Percentiles rank a stretch among this genome's conserved stretches.
Evolutionary conservation across 108 stramenopile species (phyloP).

Genomic region (Fragilariopsis cylindrus): DNA sequence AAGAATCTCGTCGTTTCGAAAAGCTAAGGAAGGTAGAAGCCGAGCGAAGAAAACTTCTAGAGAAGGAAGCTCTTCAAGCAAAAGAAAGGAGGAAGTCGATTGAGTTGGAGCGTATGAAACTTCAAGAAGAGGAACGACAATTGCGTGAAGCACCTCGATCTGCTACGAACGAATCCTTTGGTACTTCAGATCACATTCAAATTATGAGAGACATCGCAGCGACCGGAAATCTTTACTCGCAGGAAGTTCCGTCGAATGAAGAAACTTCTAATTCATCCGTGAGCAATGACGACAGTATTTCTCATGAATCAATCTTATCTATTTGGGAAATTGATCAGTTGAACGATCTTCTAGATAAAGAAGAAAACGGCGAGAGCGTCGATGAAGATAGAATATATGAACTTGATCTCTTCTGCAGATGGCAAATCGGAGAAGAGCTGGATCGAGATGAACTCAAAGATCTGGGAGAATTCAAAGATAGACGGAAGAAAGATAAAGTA

Average conservation of each 20-base stretch:
- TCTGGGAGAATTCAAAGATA: conserved; percentile 1
- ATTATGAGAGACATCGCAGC: background rate
- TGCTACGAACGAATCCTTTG: background rate
- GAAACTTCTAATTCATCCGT: background rate
- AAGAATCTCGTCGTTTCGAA: background rate
- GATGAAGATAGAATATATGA: conserved; percentile 25
- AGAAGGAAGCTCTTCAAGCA: conserved; percentile 6
- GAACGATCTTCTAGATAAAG: conserved; percentile 18
- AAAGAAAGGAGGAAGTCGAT: background rate
- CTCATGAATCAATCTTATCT: conserved; percentile 2
- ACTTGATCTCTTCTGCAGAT: conserved; percentile 24
- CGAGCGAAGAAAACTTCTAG: background rate
- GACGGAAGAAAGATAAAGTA: background rate
- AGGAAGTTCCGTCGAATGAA: background rate
- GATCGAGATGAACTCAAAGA: conserved; percentile 20
- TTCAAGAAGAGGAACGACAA: background rate
- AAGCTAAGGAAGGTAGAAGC: background rate
- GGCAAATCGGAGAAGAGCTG: conserved; percentile 19
- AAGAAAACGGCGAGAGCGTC: conserved; percentile 26
- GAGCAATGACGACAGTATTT: background rate
- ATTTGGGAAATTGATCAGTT: conserved; percentile 20
- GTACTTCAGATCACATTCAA: too few relatives aligned
- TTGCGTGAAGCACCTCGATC: background rate
- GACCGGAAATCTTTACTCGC: too few relatives aligned
- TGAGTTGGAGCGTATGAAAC: background rate